These are phyloP conservation scores for Colletotrichum nymphaeae DNA, from an alignment of 2,329 filamentous ascomycete species.

Conservation along the genomic window DNA sequence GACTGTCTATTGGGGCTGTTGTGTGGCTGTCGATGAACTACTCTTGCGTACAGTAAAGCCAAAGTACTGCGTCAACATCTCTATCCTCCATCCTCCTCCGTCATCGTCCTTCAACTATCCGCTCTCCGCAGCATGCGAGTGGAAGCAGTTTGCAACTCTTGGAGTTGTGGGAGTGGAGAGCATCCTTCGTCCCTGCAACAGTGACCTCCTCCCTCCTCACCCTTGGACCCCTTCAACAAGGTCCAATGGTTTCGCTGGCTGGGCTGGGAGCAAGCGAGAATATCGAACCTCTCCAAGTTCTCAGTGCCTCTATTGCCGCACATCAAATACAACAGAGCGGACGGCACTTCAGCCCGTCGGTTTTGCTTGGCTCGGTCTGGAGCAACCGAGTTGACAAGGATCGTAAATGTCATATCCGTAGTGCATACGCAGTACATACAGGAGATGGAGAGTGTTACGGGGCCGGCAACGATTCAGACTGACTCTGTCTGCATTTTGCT, in stretches of 20 bases:
- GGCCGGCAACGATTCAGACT: neutral
- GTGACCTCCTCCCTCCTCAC: neutral
- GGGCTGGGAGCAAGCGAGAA: neutral
- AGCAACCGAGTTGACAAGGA: conserved; percentile 25
- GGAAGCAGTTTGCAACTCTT: neutral
- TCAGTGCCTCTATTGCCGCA: neutral
- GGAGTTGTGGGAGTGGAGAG: too few relatives aligned
- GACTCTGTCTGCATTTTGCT: neutral
- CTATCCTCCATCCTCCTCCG: neutral
- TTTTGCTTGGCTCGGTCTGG: conserved; percentile 16
- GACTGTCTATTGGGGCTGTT: neutral
- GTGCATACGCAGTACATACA: neutral
- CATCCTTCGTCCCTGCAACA: neutral
- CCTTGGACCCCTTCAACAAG: neutral
- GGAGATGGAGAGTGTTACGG: neutral
- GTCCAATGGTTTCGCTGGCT: neutral
- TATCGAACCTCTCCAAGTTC: neutral
- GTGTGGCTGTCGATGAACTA: too few relatives aligned
- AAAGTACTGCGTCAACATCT: neutral
- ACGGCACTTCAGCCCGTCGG: neutral
- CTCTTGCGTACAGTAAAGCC: neutral
- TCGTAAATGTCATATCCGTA: neutral
- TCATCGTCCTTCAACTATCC: neutral
- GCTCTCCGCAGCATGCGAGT: neutral
- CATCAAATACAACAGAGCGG: neutral